Conservation (phyloP, 371 early-diverging fungal genomes). For the Mucor irregularis region DNA sequence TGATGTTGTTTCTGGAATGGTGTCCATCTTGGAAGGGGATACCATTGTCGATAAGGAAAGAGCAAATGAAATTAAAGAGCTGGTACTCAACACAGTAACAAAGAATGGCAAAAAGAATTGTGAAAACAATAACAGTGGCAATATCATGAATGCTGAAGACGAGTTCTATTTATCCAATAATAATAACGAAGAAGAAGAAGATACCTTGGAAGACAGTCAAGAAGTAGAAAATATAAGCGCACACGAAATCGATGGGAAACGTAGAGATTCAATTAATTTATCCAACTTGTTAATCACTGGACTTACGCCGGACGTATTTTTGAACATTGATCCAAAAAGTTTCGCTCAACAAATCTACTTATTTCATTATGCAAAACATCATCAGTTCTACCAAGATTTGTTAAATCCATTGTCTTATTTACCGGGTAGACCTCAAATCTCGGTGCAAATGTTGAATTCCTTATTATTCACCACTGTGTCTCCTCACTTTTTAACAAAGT, state of each 20-base stretch:
- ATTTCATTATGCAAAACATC: constrained; percentile 56
- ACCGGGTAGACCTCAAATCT: constrained; percentile 37
- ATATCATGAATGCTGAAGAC: too few relatives aligned
- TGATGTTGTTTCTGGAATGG: constrained; percentile 43
- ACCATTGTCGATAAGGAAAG: neutral
- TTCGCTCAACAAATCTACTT: constrained; percentile 76
- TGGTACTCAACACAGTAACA: constrained; percentile 32
- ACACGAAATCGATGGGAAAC: neutral
- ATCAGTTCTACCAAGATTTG: constrained; percentile 28
- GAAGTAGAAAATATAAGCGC: constrained; percentile 21
- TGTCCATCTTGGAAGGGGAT: constrained; percentile 29
- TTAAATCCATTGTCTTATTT: constrained; percentile 39
- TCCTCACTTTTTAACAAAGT: constrained; percentile 74
- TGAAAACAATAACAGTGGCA: neutral
- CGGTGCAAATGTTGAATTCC: constrained; percentile 41
- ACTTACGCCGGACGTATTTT: constrained; percentile 62
- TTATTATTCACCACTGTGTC: constrained; percentile 54
- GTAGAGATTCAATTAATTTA: constrained; percentile 39
- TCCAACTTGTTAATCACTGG: constrained; percentile 59
- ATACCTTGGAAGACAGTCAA: neutral
- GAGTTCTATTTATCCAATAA: neutral
- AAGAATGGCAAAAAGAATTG: constrained; percentile 26
- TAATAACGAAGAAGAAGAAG: neutral
- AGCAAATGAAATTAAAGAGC: constrained; percentile 16
- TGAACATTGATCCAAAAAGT: constrained; percentile 58